A percentile compares a stretch with the other conserved stretches of the same genome.
Conservation (phyloP, 2,329 filamentous ascomycete genomes). For the Podosphaera aphanis region DNA sequence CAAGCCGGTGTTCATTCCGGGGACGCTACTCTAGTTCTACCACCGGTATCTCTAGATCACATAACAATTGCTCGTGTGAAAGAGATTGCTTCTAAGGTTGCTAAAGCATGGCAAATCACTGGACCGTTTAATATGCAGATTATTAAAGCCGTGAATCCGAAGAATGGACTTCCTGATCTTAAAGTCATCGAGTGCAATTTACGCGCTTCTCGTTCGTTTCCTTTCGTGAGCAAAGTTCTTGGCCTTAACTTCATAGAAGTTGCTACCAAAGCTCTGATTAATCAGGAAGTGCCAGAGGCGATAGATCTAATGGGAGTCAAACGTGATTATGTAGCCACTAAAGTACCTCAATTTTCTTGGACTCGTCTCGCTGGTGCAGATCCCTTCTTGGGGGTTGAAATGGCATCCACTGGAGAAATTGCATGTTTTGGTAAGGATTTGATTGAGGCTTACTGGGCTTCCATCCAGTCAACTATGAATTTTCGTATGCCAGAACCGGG, state of each 20-base stretch:
- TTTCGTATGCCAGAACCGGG: conserved; percentile 90
- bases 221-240: conserved; percentile 92
- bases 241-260: conserved; percentile 93
- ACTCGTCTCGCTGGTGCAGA: conserved; percentile 91
- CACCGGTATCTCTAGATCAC: conserved; percentile 58
- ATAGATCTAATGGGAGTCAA: conserved; percentile 72
- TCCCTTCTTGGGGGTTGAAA: conserved; percentile 93
- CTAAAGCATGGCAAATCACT: conserved; percentile 89
- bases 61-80: conserved; percentile 67
- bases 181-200: conserved; percentile 99
- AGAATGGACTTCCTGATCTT: conserved; percentile 50
- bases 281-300: conserved; percentile 61
- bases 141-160: conserved; percentile 67
- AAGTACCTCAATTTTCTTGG: conserved; percentile 98
- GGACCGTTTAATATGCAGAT: conserved; percentile 99
- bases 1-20: conserved; percentile 95
- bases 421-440: conserved; percentile 95
- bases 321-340: conserved; percentile 84
- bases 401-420: conserved; percentile 93
- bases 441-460: conserved; percentile 93
- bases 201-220: conserved; percentile 90
- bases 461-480: conserved; percentile 94
- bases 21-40: conserved; percentile 83
- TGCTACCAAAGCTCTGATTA: conserved; percentile 77
- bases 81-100: conserved; percentile 88